Evolutionary conservation across 768 basidiomycete genomes (phyloP), one percentile per base, ranked within the genome.

Genomic region (Gloeopeniophorella convolvens): DNA sequence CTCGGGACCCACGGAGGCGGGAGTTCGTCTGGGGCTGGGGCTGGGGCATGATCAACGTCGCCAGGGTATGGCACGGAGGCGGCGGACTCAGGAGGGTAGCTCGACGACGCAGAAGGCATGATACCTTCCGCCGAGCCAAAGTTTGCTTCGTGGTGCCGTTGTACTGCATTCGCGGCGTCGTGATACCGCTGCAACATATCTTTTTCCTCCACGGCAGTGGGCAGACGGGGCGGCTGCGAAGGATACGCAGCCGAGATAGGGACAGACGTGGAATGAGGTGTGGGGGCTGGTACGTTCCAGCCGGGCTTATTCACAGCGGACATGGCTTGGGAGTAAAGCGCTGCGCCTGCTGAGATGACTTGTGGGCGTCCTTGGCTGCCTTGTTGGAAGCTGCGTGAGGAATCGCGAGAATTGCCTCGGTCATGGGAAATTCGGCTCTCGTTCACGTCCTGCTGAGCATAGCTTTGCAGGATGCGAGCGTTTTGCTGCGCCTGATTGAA

Each of bases 401-500:
- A 49, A 11, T 51, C 53, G 9, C 56, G 35, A 13, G 60, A 50
- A 10, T 46, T 35, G 1, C 43, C 49, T 12, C 46, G 54, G 6
- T 8, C 45, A 6, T 61, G 44, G 53, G 59, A 32, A 4, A 32
- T 30, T 13, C 61, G 66, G 21, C 59, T 61, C 15, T 62, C 62
- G 20, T 53, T 61, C 20, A 40, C 10, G 9, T 61, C 61, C 6
- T 62, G 61, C 12, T 63, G 59, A 1, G 65, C 70, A 18, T 49
- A 59, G 5, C 72, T 77, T 59, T 84, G 85, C 4, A 76, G 76
- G 45, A 71, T 73, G 48, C 70, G 72, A 2, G 80, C 88, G n/a
- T 76, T 80, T 1, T 75, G 78, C 59, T 82, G 81, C 0, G 88
- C 86, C 42, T 79, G 63, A 42, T 83, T 71, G 64, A 76, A 89